Conservation (phyloP, 2,329 filamentous ascomycete genomes). For the Curvularia sp. region DNA sequence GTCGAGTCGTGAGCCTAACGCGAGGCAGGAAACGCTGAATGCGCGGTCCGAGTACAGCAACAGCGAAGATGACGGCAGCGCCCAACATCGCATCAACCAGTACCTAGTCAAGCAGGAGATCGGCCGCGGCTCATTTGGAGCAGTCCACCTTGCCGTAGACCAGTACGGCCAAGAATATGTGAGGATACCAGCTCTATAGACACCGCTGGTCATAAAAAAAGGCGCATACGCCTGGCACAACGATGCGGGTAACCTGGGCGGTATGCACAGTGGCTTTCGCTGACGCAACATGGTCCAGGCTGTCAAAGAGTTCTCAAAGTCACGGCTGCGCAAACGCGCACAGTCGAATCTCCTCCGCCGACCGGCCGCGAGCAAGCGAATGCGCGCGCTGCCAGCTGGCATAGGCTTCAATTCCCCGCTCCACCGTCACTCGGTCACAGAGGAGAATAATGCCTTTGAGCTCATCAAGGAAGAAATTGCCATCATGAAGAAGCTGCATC, state of each 20-base stretch:
- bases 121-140: conserved; percentile 92
- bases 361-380: conserved; percentile 61
- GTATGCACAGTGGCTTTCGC: conserved; percentile 28
- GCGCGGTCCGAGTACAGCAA: conserved; percentile 86
- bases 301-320: conserved; percentile 97
- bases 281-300: conserved; percentile 65
- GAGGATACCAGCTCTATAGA: conserved; percentile 52
- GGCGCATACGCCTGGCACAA: conserved; percentile 16
- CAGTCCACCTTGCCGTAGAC: conserved; percentile 88
- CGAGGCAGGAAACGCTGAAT: conserved; percentile 81
- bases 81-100: conserved; percentile 90
- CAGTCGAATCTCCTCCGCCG: conserved; percentile 85
- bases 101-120: conserved; percentile 95
- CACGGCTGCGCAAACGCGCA: conserved; percentile 83
- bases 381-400: conserved; percentile 60
- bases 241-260: conserved; percentile 35
- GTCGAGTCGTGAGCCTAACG: conserved; percentile 3
- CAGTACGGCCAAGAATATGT: conserved; percentile 94
- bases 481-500: conserved; percentile 98
- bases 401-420: conserved; percentile 69
- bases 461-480: conserved; percentile 96
- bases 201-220: conserved; percentile 6
- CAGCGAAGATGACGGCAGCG: conserved; percentile 80
- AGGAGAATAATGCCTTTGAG: conserved; percentile 75
- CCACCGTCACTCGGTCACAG: conserved; percentile 64